Conservation (phyloP, 108 stramenopile species). For the Cylindrotheca fusiformis region DNA sequence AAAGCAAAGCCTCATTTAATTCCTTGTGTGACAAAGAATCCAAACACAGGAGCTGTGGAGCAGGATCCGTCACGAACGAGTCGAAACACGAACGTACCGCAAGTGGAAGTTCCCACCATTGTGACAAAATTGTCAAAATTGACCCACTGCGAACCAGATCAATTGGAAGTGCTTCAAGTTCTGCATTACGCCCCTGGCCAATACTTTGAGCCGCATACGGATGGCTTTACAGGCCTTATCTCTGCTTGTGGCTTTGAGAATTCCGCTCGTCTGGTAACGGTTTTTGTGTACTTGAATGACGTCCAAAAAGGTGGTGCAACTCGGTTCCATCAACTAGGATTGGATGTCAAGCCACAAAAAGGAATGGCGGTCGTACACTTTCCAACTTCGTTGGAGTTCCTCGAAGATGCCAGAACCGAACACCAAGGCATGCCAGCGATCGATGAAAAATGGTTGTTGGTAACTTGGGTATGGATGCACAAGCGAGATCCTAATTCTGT, state of each 20-base stretch:
- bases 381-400: constrained; percentile 63
- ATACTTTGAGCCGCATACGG: constrained; percentile 48
- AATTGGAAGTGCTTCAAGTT: constrained; percentile 52
- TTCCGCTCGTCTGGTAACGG: constrained; percentile 55
- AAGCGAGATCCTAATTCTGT: not conserved
- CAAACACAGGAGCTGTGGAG: constrained; percentile 34
- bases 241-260: constrained; percentile 54
- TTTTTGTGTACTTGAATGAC: constrained; percentile 81
- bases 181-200: constrained; percentile 48
- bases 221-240: constrained; percentile 45
- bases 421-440: constrained; percentile 77
- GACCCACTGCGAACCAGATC: constrained; percentile 18
- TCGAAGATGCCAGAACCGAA: constrained; percentile 71
- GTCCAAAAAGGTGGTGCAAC: constrained; percentile 77
- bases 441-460: constrained; percentile 71
- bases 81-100: constrained; percentile 43
- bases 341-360: constrained; percentile 52
- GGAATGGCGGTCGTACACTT: constrained; percentile 81
- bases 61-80: constrained; percentile 42
- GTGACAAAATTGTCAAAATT: constrained; percentile 32
- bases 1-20: constrained; percentile 28
- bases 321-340: constrained; percentile 54
- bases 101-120: constrained; percentile 44
- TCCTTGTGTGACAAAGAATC: constrained; percentile 12
- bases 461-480: constrained; percentile 51